Evolutionary conservation across 2,329 filamentous ascomycete genomes (phyloP), one percentile per base, ranked within the genome.

Genomic region (Beauveria caledonica): DNA sequence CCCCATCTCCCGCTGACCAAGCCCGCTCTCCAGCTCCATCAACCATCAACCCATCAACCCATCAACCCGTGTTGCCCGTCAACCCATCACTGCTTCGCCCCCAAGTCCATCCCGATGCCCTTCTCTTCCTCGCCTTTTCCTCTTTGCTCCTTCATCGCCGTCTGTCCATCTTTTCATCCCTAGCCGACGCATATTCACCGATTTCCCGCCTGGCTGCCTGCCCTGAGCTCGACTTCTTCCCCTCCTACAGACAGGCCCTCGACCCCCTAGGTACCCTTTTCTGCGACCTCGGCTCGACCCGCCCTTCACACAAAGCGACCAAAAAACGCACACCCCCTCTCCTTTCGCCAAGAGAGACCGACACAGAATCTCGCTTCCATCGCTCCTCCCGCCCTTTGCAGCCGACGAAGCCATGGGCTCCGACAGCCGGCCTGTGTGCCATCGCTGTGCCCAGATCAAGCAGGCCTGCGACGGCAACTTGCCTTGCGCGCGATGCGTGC

Each of bases 391-490:
- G 19, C n/a, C 11, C n/a, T 23, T 15, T 15, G 11, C 3, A 7
- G 13, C 11, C 23, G 53, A 52, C 39, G 11, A 27, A 56, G 40
- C 59, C 48, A 70, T 70, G 69, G 69, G 68, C 59, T 63, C 66
- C 58, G 68, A 70, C 23, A 67, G 63, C 55, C 64, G 68, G 27
- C 66, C 68, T 25, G 70, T 71, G 21, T 73, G 71, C 62, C 65
- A 69, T 44, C 71, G 71, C 64, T 73, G 71, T 55, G 70, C 71
- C 25, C 68, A 72, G 64, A 73, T 73, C 62, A 73, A 73, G 60
- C 71, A 73, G 64, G 71, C 69, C 49, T 73, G 71, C 62, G 67
- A 71, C 60, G 71, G 71, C 60, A 69, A 65, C 27, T 60, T 69
- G 7, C 71, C 71, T 7, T 73, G 71, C 61, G 68, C 68, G 36